Base-by-base conservation (phyloP, 2,329 filamentous ascomycete genomes). In the Alternaria arbusti region DNA sequence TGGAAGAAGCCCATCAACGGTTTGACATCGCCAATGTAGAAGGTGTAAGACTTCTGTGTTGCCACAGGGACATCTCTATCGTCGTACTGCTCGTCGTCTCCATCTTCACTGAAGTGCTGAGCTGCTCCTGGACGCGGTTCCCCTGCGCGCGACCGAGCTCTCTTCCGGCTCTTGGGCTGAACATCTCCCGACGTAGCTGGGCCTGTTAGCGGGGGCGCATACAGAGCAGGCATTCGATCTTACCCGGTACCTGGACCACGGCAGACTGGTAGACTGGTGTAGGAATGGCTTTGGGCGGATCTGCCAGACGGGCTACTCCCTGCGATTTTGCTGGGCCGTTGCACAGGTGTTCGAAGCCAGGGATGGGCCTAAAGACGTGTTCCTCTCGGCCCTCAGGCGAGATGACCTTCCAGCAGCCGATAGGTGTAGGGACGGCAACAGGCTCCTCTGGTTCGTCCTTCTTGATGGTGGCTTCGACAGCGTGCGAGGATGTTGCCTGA, bases 11-110 rank as follows among this genome's bases (percentile, higher is more conserved):
- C 28, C 43, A 65, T 67, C 28, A 78, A 46, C 1, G 57, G 65
- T 0, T 69, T 58, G 9, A 72, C 40, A 40, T 79, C 70, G 12
- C 71, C 74, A 47, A 79, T 70, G 55, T 72, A 69, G 50, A 79
- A 73, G 2, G 65, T 66, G 13, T 66, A 30, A 0, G 70, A 63
- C 10, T 59, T 45, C 26, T 67, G 64, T 9, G 57, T 67, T 5
- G 63, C 12, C 13, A 68, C 57, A 22, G 49, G 45, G 57, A 61
- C 49, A 32, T 66, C 52, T 17, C 63, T n/a, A 1, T 26, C 26
- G 5, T 28, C 17, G 12, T 5, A 6, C 13, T 47, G 50, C 11
- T 40, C 43, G 23, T 67, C 60, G 8, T 64, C 55, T 4, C 66
- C 64, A 7, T 59, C 57, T 1, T 69, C 56, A 44, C 56, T 56